Evolutionary conservation across 208 protist genomes (phyloP).

Genomic region (Wallacemonas sp.): DNA sequence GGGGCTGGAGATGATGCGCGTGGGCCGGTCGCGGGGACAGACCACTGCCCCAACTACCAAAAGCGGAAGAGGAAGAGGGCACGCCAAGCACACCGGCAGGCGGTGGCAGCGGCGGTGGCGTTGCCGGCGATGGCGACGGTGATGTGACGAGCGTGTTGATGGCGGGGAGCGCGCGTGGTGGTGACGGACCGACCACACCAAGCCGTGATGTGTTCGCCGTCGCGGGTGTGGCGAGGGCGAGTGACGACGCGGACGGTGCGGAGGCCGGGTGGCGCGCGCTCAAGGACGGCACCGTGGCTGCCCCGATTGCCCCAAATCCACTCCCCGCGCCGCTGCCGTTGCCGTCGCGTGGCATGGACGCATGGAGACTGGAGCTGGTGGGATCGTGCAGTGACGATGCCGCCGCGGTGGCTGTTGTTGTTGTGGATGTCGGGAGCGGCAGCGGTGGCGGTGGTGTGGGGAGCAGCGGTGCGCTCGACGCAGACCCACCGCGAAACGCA

Average conservation of each 20-base stretch:
- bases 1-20: slow-evolving; percentile 10
- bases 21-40: not conserved
- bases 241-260: not conserved
- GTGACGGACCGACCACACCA: not conserved
- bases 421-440: not conserved
- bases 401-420: not conserved
- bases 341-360: too few relatives aligned
- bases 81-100: not conserved
- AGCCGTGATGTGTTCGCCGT: not conserved
- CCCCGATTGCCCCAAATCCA: not conserved
- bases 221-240: not conserved
- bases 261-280: slow-evolving; percentile 10
- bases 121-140: not conserved
- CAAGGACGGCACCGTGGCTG: not conserved
- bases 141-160: slow-evolving; percentile 5
- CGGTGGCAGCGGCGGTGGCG: not conserved
- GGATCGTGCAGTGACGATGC: too few relatives aligned
- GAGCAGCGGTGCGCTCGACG: slow-evolving; percentile 12
- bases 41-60: not conserved
- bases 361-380: too few relatives aligned
- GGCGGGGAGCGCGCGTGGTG: not conserved
- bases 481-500: not conserved
- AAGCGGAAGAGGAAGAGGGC: not conserved
- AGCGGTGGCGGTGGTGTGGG: slow-evolving; percentile 7
- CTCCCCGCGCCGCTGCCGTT: too few relatives aligned